Conservation (phyloP, 352 stramenopile species). For the Globisporangium middletonii region DNA sequence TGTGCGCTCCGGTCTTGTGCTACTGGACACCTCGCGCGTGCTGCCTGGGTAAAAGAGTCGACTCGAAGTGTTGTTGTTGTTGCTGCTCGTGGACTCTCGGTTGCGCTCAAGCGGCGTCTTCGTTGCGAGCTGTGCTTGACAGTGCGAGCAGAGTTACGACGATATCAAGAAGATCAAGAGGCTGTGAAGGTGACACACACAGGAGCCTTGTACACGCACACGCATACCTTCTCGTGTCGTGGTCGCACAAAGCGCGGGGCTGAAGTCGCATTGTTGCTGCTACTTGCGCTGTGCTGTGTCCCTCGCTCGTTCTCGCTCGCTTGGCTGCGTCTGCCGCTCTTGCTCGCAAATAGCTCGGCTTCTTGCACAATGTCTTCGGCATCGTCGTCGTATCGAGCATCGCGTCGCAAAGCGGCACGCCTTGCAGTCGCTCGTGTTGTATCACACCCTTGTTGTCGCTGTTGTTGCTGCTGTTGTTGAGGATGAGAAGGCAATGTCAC, state of each 20-base stretch:
- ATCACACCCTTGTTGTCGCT: not conserved
- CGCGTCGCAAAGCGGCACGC: not conserved
- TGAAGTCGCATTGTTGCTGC: not conserved
- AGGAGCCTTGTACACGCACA: not conserved
- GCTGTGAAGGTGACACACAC: too few relatives aligned
- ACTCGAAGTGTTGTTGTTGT: not conserved
- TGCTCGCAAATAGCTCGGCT: constrained; percentile 1
- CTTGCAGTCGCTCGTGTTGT: not conserved
- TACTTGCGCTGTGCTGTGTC: not conserved
- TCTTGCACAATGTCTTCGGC: constrained; percentile 2
- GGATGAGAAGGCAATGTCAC: not conserved
- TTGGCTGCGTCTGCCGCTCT: not conserved
- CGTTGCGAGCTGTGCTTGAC: too few relatives aligned
- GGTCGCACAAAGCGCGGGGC: constrained; percentile 10
- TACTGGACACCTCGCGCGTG: not conserved
- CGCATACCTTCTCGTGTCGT: constrained; percentile 15
- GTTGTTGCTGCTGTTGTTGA: not conserved
- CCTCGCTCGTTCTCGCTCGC: not conserved
- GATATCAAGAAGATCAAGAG: too few relatives aligned
- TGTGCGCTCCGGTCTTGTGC: not conserved
- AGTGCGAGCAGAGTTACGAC: too few relatives aligned
- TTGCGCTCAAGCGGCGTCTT: not conserved
- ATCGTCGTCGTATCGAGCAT: not conserved
- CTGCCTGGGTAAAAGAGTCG: constrained; percentile 6
- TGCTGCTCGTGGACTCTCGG: not conserved